Percentiles rank a stretch among this genome's conserved stretches.
Evolutionary conservation across 176 grass and related monocot species (phyloP).

Genomic region (Aegilops speltoides): DNA sequence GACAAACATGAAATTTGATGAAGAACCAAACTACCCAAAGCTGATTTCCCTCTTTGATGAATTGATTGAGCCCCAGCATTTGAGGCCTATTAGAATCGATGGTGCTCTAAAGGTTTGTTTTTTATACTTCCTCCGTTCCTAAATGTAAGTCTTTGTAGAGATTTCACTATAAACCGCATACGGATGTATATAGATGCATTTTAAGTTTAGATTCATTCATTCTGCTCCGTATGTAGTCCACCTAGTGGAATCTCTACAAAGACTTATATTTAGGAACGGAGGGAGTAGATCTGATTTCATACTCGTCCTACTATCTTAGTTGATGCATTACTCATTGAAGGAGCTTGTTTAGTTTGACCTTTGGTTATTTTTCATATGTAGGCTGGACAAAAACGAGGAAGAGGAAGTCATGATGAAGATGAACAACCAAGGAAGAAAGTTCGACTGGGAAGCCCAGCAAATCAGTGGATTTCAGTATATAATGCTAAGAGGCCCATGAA

Average conservation of each 20-base stretch:
- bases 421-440: conserved; percentile 98
- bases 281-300: background rate
- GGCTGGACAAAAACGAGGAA: conserved; percentile 96
- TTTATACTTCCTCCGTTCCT: too few species aligned
- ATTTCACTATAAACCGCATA: too few species aligned
- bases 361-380: conserved; percentile 43
- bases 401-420: conserved; percentile 91
- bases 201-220: too few species aligned
- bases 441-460: conserved; percentile 90
- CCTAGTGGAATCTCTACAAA: too few species aligned
- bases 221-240: too few species aligned
- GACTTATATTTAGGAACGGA: too few species aligned
- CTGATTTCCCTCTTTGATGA: conserved; percentile 91
- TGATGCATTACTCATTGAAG: background rate
- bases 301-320: background rate
- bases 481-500: conserved; percentile 96
- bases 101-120: conserved; percentile 94
- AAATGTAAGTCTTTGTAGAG: too few species aligned
- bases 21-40: conserved; percentile 94
- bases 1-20: conserved; percentile 99
- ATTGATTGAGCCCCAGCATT: conserved; percentile 88
- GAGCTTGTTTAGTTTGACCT: background rate
- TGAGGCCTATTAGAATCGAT: conserved; percentile 97
- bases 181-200: too few species aligned
- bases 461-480: conserved; percentile 98